These are phyloP conservation scores for Metarhizium guizhouense DNA, from an alignment of 2,329 filamentous ascomycete species.

Conservation along the genomic window DNA sequence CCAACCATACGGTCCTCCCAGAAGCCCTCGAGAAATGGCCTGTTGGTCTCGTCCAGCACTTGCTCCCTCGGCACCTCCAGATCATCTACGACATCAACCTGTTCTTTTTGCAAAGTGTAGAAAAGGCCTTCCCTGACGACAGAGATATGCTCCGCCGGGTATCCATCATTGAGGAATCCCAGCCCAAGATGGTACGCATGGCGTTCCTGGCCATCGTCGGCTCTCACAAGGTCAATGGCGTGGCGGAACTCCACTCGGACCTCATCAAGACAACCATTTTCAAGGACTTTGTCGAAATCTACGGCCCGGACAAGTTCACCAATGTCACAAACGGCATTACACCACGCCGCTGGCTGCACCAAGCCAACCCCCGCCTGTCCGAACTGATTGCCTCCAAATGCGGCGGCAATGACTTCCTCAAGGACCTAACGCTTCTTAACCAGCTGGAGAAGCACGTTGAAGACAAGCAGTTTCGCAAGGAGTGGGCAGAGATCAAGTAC, in stretches of 20 bases:
- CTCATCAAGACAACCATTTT: conserved; percentile 99
- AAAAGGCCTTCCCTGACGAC: conserved; percentile 83
- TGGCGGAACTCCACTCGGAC: conserved; percentile 94
- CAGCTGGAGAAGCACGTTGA: conserved; percentile 77
- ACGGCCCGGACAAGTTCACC: conserved; percentile 93
- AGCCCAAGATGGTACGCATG: conserved; percentile 98
- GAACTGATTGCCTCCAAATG: conserved; percentile 87
- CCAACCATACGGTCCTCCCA: conserved; percentile 95
- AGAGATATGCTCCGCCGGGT: conserved; percentile 76
- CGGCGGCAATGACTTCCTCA: conserved; percentile 76
- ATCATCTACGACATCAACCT: conserved; percentile 99
- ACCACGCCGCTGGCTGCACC: conserved; percentile 90
- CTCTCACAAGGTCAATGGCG: conserved; percentile 98
- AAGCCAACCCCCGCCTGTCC: conserved; percentile 88
- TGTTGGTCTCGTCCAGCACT: conserved; percentile 81
- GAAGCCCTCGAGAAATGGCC: conserved; percentile 99
- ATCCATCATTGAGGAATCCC: conserved; percentile 96
- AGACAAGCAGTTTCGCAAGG: conserved; percentile 83
- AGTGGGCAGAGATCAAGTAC: conserved; percentile 95
- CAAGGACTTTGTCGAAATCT: conserved; percentile 95
- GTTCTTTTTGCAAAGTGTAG: conserved; percentile 82
- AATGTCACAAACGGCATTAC: conserved; percentile 99
- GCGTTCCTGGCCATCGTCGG: conserved; percentile 90
- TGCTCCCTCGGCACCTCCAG: conserved; percentile 87
- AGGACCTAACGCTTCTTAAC: conserved; percentile 79